Base-by-base conservation (phyloP, 2,329 filamentous ascomycete genomes). In the Colletotrichum australisinense region DNA sequence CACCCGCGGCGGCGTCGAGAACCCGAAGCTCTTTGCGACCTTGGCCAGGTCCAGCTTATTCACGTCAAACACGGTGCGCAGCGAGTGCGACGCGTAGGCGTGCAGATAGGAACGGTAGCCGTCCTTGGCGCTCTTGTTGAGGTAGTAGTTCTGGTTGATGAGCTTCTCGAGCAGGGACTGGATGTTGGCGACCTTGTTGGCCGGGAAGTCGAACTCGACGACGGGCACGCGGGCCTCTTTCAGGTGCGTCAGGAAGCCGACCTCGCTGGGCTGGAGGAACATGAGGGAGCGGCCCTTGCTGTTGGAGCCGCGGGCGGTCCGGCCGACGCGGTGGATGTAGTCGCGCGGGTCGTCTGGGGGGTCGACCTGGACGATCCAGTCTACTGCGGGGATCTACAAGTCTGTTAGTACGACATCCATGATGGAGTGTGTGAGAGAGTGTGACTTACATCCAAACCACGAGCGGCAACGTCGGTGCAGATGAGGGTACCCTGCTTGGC, bases 341-440 rank as follows among this genome's bases (percentile, higher is more conserved):
- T 97, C 94, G 77, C 93, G 89, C 26, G 94, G 93, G 81, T 97
- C 94, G 87, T 98, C 95, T 4, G 95, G 95, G 12, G 95, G 96
- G 78, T 98, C 97, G 79, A 97, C 98, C 83, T 98, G 95, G 75
- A 98, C 92, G 77, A 98, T 97, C 92, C 94, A 98, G 85, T 98
- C 96, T 56, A 98, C 96, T 26, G 94, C 71, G 62, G 71, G 71
- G 62, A 73, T 73, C 71, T 73, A 12, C 0, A 3, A 3, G 12
- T 56, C 28, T 28, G 14, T 32, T 46, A 57, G 35, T 42, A 26
- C n/a, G n/a, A 7, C 16, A 22, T 28, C n/a, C 11, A 5, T 1
- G 3, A n/a, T n/a, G n/a, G n/a, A 8, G 3, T 28, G 19, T 35
- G 19, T 9, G 5, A 14, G 30, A 46, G n/a, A 28, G 32, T 28